These are phyloP conservation scores for barley (Hordeum vulgare) DNA, from an alignment of 176 grass and related monocot species.

Conservation along the genomic window MorexV3_pseudomolecules_assembly NC_058519.1:148388889-148389388, in stretches of 20 bases:
- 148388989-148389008: not conserved
- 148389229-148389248: not conserved
- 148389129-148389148: not conserved
- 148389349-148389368: too few relatives aligned
- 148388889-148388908: not conserved
- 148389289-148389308: not conserved
- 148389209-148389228: not conserved
- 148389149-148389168: too few relatives aligned
- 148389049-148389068: too few relatives aligned
- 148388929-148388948: too few relatives aligned
- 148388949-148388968: not conserved
- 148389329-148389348: too few relatives aligned
- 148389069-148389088: too few relatives aligned
- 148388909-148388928: not conserved
- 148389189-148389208: not conserved
- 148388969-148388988: not conserved
- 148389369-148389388: too few relatives aligned
- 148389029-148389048: too few relatives aligned
- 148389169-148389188: not conserved
- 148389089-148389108: too few relatives aligned
- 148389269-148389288: not conserved
- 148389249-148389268: not conserved
- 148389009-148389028: not conserved
- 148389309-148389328: too few relatives aligned
- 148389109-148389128: too few relatives aligned